Base-by-base conservation (phyloP, 2,329 filamentous ascomycete species). In the Neofusicoccum umdonicola region DNA sequence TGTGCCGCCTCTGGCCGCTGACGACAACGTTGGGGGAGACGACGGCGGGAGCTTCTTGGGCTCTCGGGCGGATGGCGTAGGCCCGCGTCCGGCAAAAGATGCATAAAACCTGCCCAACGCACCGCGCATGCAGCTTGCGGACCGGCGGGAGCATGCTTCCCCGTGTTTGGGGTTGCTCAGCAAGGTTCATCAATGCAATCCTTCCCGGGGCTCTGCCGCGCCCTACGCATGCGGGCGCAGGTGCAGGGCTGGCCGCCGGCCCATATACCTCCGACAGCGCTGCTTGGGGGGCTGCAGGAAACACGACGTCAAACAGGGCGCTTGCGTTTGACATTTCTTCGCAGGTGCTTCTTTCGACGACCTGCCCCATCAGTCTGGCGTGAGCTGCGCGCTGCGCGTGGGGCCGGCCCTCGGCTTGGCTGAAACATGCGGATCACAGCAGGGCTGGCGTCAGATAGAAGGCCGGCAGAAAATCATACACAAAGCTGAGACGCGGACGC, bases 341-440 rank as follows among this genome's bases (percentile, higher is more conserved):
- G 17, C 34, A n/a, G 39, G 17, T 56, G 52, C 52, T 42, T 42
- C 17, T 52, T 54, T 31, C 7, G 41, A 15, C 17, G 39, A 44
- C 39, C 54, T 58, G 54, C 39, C 52, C 17, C 3, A 56, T 31
- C 27, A 7, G 27, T 56, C 52, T 15, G 52, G 52, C 52, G 37
- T 52, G n/a, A 52, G 48, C 48, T 7, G 35, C 45, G 31, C 5
- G 6, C 27, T 7, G 48, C 27, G 35, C 48, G 13, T 5, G 9
- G 45, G 22, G 22, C 31, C 15, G 35, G 48, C 48, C 31, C 48
- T 27, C 22, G 22, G n/a, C 54, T 58, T 58, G 54, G 54, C 54
- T 58, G 54, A 58, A 58, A 58, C 54, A 58, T 58, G 54, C 54
- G 54, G 39, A 58, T 58, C 54, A 58, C 54, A 45, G n/a, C 54